These are phyloP conservation scores for Groenewaldozyma auringiensis DNA, from an alignment of 1,139 yeast species.

Conservation along the genomic window DNA sequence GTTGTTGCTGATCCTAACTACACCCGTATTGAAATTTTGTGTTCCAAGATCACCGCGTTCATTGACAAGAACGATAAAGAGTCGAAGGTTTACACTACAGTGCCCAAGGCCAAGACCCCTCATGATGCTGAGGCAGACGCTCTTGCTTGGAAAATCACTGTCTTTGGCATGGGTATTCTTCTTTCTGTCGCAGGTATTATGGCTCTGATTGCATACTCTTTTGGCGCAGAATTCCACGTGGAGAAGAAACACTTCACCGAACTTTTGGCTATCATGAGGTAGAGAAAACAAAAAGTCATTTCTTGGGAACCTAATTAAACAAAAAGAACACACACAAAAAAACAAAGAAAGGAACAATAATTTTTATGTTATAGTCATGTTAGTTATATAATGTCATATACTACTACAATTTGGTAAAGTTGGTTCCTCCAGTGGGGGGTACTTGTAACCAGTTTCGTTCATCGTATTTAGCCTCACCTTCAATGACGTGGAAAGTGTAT, in stretches of 20 bases:
- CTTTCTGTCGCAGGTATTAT: slow-evolving; percentile 19
- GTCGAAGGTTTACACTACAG: slow-evolving; percentile 11
- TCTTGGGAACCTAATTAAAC: neutral
- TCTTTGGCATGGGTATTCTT: slow-evolving; percentile 21
- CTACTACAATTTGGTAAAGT: slow-evolving; percentile 37
- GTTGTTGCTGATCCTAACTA: slow-evolving; percentile 82
- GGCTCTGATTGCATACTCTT: slow-evolving; percentile 22
- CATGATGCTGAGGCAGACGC: slow-evolving; percentile 12
- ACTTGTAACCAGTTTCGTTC: slow-evolving; percentile 68
- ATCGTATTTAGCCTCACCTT: slow-evolving; percentile 55
- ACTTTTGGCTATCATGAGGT: neutral
- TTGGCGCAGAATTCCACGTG: slow-evolving; percentile 27
- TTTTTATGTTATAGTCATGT: neutral
- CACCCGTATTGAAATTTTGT: slow-evolving; percentile 69
- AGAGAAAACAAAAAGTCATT: neutral
- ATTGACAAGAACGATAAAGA: slow-evolving; percentile 45
- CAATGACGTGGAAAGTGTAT: slow-evolving; percentile 74
- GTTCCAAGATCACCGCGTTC: slow-evolving; percentile 82
- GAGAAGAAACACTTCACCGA: slow-evolving; percentile 10
- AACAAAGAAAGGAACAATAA: too few relatives aligned
- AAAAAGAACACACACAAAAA: too few relatives aligned
- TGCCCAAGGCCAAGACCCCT: slow-evolving; percentile 12
- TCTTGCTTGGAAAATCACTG: slow-evolving; percentile 15
- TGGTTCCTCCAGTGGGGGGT: slow-evolving; percentile 58
- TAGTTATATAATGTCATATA: slow-evolving; percentile 1